phyloP scores from a whole-genome alignment of 805 yeast species.

The Sugiyamaella floridensis region DNA sequence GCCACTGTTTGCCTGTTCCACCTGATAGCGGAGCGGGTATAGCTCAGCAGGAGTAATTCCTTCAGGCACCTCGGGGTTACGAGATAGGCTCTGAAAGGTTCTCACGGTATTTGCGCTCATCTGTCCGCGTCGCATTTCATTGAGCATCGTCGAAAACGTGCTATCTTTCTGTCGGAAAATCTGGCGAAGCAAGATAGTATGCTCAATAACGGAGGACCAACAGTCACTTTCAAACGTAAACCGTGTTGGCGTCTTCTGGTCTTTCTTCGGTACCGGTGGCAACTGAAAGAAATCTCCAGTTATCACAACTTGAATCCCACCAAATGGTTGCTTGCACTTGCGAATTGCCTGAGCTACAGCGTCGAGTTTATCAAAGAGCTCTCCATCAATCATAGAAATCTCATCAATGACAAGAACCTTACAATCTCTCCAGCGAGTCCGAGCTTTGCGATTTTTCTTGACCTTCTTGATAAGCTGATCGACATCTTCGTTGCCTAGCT shows the following conservation, averaged over 20 bases:
- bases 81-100: slow-evolving; percentile 47
- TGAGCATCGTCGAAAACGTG: slow-evolving; percentile 69
- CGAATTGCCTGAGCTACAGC: slow-evolving; percentile 54
- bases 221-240: slow-evolving; percentile 71
- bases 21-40: slow-evolving; percentile 81
- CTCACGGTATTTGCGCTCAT: slow-evolving; percentile 43
- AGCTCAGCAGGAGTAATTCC: slow-evolving; percentile 86
- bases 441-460: slow-evolving; percentile 37
- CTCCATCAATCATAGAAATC: slow-evolving; percentile 87
- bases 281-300: slow-evolving; percentile 96
- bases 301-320: slow-evolving; percentile 83
- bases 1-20: slow-evolving; percentile 60
- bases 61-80: slow-evolving; percentile 52
- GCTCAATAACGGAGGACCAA: slow-evolving; percentile 60
- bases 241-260: slow-evolving; percentile 22
- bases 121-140: slow-evolving; percentile 69
- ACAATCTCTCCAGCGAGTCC: slow-evolving; percentile 56
- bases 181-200: slow-evolving; percentile 62
- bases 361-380: slow-evolving; percentile 67
- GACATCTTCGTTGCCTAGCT: slow-evolving; percentile 56
- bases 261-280: slow-evolving; percentile 65
- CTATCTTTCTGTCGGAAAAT: slow-evolving; percentile 84
- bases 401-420: slow-evolving; percentile 83
- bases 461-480: slow-evolving; percentile 43
- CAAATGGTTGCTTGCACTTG: slow-evolving; percentile 61